These are phyloP conservation scores for Saccharomycopsis sp. DNA, from an alignment of 805 yeast species.

Conservation along the genomic window DNA sequence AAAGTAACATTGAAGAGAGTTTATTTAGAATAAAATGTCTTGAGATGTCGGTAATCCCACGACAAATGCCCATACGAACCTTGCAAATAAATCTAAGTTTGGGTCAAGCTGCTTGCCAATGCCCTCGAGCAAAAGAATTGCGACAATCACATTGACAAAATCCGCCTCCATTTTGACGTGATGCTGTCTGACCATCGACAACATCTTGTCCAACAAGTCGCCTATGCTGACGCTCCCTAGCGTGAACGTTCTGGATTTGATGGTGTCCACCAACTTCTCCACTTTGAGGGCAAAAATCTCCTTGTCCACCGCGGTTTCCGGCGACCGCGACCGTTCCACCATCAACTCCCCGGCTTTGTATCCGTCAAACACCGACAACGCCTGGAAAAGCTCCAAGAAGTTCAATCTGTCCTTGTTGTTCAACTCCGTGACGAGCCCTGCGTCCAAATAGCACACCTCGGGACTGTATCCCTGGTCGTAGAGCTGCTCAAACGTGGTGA, in stretches of 20 bases:
- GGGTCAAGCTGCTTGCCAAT: constrained; percentile 94
- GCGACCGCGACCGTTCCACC: constrained; percentile 92
- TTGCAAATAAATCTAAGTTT: constrained; percentile 86
- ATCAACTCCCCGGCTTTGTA: constrained; percentile 90
- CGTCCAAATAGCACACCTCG: constrained; percentile 84
- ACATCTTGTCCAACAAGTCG: constrained; percentile 77
- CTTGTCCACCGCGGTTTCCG: constrained; percentile 79
- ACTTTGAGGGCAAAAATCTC: constrained; percentile 86
- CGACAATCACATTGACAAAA: constrained; percentile 90
- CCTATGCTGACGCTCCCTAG: constrained; percentile 90
- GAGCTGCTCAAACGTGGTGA: constrained; percentile 38
- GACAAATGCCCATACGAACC: constrained; percentile 58
- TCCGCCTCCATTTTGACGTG: constrained; percentile 98
- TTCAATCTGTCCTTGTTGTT: constrained; percentile 71
- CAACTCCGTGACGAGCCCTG: constrained; percentile 89
- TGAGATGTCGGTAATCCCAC: constrained; percentile 29
- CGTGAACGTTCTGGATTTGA: constrained; percentile 84
- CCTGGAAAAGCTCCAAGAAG: constrained; percentile 82
- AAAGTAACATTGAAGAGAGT: constrained; percentile 2
- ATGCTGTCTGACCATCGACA: constrained; percentile 85
- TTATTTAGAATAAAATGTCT: constrained; percentile 4
- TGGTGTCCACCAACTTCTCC: constrained; percentile 70
- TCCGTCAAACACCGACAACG: constrained; percentile 89
- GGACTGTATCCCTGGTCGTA: constrained; percentile 62
- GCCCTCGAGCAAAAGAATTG: constrained; percentile 86